These are phyloP conservation scores for Teratosphaeria nubilosa DNA, from an alignment of 2,329 filamentous ascomycete species.

Conservation along the genomic window DNA sequence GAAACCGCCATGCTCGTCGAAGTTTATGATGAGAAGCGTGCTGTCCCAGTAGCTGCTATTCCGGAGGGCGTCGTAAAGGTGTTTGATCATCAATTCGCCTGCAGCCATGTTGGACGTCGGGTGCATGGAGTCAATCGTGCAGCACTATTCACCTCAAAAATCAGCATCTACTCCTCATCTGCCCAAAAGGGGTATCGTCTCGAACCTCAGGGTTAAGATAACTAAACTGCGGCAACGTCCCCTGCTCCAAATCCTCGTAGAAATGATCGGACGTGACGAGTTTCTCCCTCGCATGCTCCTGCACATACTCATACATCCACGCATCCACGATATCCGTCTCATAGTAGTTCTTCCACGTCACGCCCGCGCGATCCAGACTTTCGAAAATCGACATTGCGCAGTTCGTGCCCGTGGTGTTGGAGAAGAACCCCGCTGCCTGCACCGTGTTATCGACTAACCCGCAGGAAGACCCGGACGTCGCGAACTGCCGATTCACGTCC, in stretches of 20 bases:
- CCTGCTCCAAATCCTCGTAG: slow-evolving; percentile 15
- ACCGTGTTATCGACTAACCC: slow-evolving; percentile 10
- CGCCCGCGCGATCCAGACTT: neutral
- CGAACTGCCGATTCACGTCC: slow-evolving; percentile 32
- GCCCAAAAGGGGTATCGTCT: slow-evolving; percentile 9
- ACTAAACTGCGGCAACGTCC: slow-evolving; percentile 17
- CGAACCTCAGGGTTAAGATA: slow-evolving; percentile 19
- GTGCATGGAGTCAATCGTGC: slow-evolving; percentile 26
- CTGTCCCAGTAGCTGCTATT: slow-evolving; percentile 31
- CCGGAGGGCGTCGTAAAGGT: slow-evolving; percentile 34
- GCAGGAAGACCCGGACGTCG: slow-evolving; percentile 22
- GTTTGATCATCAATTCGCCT: slow-evolving; percentile 31
- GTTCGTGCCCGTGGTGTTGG: slow-evolving; percentile 27
- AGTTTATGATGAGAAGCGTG: slow-evolving; percentile 29
- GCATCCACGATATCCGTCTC: slow-evolving; percentile 28
- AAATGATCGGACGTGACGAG: slow-evolving; percentile 19
- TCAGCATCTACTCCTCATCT: slow-evolving; percentile 1
- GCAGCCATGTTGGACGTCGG: slow-evolving; percentile 30
- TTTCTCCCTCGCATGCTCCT: slow-evolving; percentile 27
- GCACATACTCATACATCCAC: slow-evolving; percentile 30
- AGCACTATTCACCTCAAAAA: neutral
- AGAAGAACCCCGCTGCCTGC: slow-evolving; percentile 22
- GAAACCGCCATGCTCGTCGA: slow-evolving; percentile 34
- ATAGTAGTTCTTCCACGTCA: slow-evolving; percentile 30
- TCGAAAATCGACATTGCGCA: slow-evolving; percentile 28